Evolutionary conservation across 768 basidiomycete genomes (phyloP).

Genomic region (Chiua virens): DNA sequence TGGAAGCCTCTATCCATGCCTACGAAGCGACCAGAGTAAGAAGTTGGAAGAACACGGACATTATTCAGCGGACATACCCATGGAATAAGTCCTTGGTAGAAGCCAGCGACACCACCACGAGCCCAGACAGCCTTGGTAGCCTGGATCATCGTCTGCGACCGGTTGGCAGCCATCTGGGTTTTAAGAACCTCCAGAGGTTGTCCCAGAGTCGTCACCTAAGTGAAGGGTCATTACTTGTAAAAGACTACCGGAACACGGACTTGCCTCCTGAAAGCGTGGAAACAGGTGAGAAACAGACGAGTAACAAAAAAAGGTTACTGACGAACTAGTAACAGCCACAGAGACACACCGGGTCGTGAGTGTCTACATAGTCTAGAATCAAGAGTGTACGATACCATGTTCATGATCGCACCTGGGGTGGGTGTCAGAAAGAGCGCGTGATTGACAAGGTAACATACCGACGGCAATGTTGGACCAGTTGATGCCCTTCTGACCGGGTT

Average conservation of each 20-base stretch:
- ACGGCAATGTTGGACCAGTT: constrained; percentile 96
- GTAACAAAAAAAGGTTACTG: constrained; percentile 11
- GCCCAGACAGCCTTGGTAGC: constrained; percentile 87
- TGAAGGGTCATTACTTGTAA: neutral
- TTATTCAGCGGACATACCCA: constrained; percentile 62
- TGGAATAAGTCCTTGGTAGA: constrained; percentile 98
- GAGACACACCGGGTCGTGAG: constrained; percentile 2
- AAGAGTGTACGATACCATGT: constrained; percentile 71
- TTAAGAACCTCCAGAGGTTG: constrained; percentile 98
- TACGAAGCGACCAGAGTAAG: constrained; percentile 29
- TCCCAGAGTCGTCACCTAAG: constrained; percentile 92
- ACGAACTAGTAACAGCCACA: constrained; percentile 44
- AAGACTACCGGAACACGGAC: constrained; percentile 26
- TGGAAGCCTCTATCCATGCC: constrained; percentile 99
- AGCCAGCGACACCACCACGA: constrained; percentile 85
- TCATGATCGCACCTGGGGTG: constrained; percentile 88
- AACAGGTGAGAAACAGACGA: constrained; percentile 13
- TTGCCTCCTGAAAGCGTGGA: constrained; percentile 61
- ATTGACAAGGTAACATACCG: constrained; percentile 51
- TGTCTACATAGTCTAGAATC: constrained; percentile 4
- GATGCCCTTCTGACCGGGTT: constrained; percentile 89
- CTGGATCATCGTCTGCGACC: constrained; percentile 85
- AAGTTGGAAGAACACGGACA: neutral
- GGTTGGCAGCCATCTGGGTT: constrained; percentile 99
- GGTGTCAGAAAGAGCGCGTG: constrained; percentile 17